These are phyloP conservation scores for Zizania latifolia DNA, from an alignment of 176 grass and related monocot species.

Conservation along the genomic window DNA sequence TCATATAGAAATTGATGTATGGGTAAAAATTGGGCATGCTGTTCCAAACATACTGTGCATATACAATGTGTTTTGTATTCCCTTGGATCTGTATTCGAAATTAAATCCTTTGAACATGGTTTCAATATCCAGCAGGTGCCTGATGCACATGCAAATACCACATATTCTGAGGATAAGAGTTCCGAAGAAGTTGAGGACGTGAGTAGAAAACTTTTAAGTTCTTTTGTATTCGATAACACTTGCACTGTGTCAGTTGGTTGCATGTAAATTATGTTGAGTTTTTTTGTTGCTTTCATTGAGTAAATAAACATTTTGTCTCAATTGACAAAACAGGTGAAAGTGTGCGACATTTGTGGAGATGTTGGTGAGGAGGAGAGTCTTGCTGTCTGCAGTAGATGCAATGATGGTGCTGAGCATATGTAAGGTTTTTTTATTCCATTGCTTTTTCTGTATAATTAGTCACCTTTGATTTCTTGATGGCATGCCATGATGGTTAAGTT, in stretches of 20 bases:
- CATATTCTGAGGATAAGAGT: slow-evolving; percentile 32
- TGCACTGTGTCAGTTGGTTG: neutral
- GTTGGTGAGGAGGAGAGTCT: slow-evolving; percentile 81
- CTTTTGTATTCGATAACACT: slow-evolving; percentile 13
- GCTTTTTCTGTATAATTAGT: neutral
- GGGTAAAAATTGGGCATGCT: neutral
- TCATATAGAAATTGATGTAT: slow-evolving; percentile 11
- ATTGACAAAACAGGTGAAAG: slow-evolving; percentile 66
- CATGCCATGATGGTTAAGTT: neutral
- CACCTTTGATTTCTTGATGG: neutral
- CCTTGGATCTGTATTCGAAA: neutral
- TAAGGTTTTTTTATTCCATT: slow-evolving; percentile 40
- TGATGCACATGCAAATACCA: slow-evolving; percentile 1
- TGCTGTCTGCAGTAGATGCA: slow-evolving; percentile 81
- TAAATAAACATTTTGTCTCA: neutral
- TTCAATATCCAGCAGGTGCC: slow-evolving; percentile 21
- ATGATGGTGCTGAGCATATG: slow-evolving; percentile 93
- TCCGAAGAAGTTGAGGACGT: slow-evolving; percentile 73
- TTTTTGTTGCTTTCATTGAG: slow-evolving; percentile 1
- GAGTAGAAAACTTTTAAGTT: slow-evolving; percentile 35
- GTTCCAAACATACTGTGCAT: neutral
- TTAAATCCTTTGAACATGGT: slow-evolving; percentile 4
- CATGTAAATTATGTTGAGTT: neutral
- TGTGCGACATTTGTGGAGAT: slow-evolving; percentile 96
- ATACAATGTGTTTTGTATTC: neutral